Conservation (phyloP, 164 flowering plant species). For the Litsea cubeba region DNA sequence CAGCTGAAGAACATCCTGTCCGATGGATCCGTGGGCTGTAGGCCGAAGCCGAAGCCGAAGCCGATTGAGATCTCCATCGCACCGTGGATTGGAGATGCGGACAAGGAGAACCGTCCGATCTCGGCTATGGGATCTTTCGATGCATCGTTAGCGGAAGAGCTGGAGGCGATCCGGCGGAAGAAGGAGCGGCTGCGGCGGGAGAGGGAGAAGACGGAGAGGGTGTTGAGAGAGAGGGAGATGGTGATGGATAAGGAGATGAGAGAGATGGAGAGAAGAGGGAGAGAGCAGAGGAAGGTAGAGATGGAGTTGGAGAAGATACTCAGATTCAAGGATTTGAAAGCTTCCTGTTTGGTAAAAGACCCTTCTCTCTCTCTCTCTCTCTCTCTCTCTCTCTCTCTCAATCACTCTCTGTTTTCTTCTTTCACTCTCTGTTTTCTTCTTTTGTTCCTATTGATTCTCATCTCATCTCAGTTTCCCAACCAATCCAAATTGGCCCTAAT, state of each 20-base stretch:
- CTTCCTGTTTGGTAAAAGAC: conserved; percentile 30
- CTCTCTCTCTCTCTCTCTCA: background rate
- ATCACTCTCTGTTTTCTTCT: background rate
- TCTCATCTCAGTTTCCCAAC: background rate
- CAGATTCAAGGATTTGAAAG: conserved; percentile 50
- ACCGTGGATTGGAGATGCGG: conserved; percentile 11
- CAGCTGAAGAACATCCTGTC: conserved; percentile 38
- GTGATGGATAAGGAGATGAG: conserved; percentile 39
- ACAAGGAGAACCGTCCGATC: conserved; percentile 36
- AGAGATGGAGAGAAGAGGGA: conserved; percentile 44
- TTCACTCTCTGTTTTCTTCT: background rate
- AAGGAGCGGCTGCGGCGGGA: conserved; percentile 53
- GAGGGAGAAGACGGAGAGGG: conserved; percentile 55
- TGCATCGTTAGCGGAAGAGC: conserved; percentile 71
- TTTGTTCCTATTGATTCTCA: background rate
- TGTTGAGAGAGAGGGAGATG: conserved; percentile 47
- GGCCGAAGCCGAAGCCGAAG: conserved; percentile 16
- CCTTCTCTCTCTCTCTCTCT: background rate
- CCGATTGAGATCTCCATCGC: conserved; percentile 19
- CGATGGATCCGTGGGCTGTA: conserved; percentile 2
- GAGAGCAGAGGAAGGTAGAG: conserved; percentile 55
- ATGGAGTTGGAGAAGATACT: conserved; percentile 55
- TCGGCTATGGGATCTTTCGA: conserved; percentile 22
- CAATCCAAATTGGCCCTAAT: no score
- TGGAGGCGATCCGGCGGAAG: conserved; percentile 54